These are phyloP conservation scores for Pseudocercospora crystallina DNA, from an alignment of 2,329 filamentous ascomycete genomes.

Conservation along the genomic window DNA sequence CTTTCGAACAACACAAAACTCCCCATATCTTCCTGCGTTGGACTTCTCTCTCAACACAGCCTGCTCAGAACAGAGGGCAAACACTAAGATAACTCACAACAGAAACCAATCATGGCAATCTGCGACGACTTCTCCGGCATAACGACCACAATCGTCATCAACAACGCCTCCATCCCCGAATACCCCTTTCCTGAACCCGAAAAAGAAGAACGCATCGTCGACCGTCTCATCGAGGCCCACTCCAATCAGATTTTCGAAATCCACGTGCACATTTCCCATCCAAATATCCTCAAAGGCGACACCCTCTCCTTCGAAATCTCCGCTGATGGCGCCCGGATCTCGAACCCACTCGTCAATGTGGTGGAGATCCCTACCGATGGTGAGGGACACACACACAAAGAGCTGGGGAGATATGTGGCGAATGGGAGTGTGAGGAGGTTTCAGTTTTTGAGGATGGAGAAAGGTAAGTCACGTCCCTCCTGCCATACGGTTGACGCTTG, in stretches of 20 bases:
- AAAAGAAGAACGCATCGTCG: neutral
- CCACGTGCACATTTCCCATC: neutral
- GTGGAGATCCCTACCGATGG: neutral
- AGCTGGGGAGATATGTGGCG: constrained; percentile 5
- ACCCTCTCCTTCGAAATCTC: constrained; percentile 4
- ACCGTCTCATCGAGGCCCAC: constrained; percentile 7
- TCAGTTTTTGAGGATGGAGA: constrained; percentile 5
- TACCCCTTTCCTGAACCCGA: constrained; percentile 5
- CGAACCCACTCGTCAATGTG: neutral
- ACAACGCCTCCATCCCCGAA: constrained; percentile 3
- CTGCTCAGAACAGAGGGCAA: too few relatives aligned
- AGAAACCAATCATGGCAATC: neutral
- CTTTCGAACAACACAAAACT: too few relatives aligned
- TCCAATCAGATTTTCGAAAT: constrained; percentile 9
- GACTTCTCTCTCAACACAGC: too few relatives aligned
- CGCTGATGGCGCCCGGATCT: constrained; percentile 7
- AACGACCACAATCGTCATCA: neutral
- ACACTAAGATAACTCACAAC: too few relatives aligned
- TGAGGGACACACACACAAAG: neutral
- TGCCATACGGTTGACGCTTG: too few relatives aligned
- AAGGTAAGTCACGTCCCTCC: neutral
- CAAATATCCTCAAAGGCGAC: constrained; percentile 1
- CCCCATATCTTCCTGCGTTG: too few relatives aligned
- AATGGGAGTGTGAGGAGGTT: constrained; percentile 2
- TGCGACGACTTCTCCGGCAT: neutral